Evolutionary conservation across 192 early-diverging fungal species (phyloP).

Genomic region (Podila verticillata): DNA sequence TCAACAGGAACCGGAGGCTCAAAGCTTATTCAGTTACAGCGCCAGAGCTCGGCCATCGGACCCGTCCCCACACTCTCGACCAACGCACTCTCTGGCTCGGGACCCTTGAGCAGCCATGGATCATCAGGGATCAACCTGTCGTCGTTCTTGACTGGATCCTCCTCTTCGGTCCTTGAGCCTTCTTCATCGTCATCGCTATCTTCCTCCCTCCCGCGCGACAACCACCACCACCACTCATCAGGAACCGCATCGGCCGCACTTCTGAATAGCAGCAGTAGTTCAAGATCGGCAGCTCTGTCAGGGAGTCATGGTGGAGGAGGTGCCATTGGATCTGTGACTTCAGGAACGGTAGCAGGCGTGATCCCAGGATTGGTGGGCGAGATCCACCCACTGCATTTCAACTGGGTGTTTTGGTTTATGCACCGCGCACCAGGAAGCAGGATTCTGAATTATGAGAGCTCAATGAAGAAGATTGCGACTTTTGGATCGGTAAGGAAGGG

Average conservation of each 20-base stretch:
- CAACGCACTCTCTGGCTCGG: background rate
- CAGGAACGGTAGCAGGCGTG: background rate
- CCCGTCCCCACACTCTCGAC: background rate
- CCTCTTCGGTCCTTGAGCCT: background rate
- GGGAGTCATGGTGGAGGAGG: no score
- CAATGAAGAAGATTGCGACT: slow-evolving; percentile 86
- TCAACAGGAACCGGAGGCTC: slow-evolving; percentile 13
- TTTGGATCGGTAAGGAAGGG: slow-evolving; percentile 71
- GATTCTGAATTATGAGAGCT: slow-evolving; percentile 86
- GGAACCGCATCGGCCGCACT: background rate
- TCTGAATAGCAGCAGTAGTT: background rate
- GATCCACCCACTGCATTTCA: slow-evolving; percentile 75
- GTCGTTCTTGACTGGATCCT: background rate
- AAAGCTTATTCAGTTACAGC: slow-evolving; percentile 44
- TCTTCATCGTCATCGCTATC: background rate
- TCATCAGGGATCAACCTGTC: slow-evolving; percentile 3
- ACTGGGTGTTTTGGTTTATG: slow-evolving; percentile 97
- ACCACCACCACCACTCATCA: background rate
- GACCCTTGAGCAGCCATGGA: background rate
- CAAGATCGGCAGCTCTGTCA: background rate
- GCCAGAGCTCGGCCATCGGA: slow-evolving; percentile 21
- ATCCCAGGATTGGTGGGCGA: background rate
- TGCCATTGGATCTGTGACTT: background rate
- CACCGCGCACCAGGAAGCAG: slow-evolving; percentile 89
- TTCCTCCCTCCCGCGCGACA: background rate